phyloP scores from a whole-genome alignment of 495 filamentous ascomycete species.

The Paragyromitra xinjiangensis region DNA sequence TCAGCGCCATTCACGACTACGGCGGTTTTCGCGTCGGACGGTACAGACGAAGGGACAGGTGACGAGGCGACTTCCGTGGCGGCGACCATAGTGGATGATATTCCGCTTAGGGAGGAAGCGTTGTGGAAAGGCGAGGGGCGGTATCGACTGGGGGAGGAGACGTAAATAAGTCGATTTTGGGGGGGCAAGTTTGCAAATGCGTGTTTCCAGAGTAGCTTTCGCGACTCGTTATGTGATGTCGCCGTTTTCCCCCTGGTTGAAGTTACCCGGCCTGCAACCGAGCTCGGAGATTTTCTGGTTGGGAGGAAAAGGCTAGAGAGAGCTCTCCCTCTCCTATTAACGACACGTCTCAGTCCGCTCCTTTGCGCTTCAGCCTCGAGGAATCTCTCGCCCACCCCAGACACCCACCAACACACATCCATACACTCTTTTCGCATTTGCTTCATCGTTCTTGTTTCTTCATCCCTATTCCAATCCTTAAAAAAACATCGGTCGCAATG shows the following conservation, averaged over 20 bases:
- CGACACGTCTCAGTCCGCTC: slow-evolving; percentile 47
- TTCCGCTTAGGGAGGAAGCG: slow-evolving; percentile 4
- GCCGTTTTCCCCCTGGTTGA: background rate
- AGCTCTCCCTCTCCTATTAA: slow-evolving; percentile 44
- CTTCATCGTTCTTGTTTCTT: slow-evolving; percentile 9
- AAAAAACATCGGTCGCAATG: slow-evolving; percentile 54
- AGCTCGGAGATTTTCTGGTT: background rate
- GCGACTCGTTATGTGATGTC: slow-evolving; percentile 19
- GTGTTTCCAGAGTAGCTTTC: slow-evolving; percentile 19
- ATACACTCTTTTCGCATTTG: slow-evolving; percentile 42
- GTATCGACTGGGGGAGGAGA: slow-evolving; percentile 1
- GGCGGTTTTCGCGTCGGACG: slow-evolving; percentile 46
- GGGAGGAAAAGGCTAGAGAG: background rate
- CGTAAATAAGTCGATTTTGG: background rate
- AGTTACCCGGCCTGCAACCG: slow-evolving; percentile 21
- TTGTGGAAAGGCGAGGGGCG: background rate
- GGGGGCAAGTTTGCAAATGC: background rate
- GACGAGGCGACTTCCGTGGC: slow-evolving; percentile 40
- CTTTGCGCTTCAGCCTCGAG: background rate
- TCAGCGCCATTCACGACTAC: slow-evolving; percentile 50
- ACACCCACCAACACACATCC: background rate
- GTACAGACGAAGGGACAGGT: background rate
- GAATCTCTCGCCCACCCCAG: background rate
- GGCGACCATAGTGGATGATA: slow-evolving; percentile 48
- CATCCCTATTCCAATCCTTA: slow-evolving; percentile 17